phyloP scores from a whole-genome alignment of 2,329 filamentous ascomycete genomes.

The Trichoderma aggressivum region DNA sequence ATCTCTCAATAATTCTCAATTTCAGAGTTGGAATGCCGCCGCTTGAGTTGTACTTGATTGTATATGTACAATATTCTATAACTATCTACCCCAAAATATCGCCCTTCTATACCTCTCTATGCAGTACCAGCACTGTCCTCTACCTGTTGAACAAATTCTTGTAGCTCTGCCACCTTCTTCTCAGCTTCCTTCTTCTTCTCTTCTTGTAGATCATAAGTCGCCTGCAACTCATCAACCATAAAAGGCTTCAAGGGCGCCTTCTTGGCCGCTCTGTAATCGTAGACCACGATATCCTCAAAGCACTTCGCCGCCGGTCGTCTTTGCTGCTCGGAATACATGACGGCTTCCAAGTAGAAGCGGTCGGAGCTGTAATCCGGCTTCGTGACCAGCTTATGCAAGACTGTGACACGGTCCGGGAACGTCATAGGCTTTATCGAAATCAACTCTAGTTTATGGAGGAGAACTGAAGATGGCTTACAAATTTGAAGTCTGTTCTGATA shows the following conservation, averaged over 20 bases:
- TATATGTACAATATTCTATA: not conserved
- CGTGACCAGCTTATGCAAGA: constrained; percentile 71
- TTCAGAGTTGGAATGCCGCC: not conserved
- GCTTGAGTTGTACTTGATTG: not conserved
- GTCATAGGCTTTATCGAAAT: constrained; percentile 63
- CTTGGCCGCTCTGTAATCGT: constrained; percentile 32
- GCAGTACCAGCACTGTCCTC: not conserved
- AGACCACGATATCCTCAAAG: constrained; percentile 49
- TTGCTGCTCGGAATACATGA: constrained; percentile 73
- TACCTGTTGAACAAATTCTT: constrained; percentile 4
- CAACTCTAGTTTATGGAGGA: not conserved
- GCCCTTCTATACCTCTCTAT: not conserved
- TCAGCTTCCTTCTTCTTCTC: constrained; percentile 22
- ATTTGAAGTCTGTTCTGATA: constrained; percentile 82
- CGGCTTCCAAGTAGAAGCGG: constrained; percentile 56
- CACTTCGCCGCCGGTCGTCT: constrained; percentile 70
- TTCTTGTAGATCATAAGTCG: constrained; percentile 37
- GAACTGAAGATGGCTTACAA: constrained; percentile 51
- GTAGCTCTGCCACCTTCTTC: constrained; percentile 20
- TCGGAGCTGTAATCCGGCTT: constrained; percentile 42
- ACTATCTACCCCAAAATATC: not conserved
- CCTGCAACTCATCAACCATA: constrained; percentile 38
- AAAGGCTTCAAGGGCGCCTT: constrained; percentile 41
- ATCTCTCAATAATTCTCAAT: rapidly evolving
- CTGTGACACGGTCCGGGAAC: constrained; percentile 77